Conservation (phyloP, 768 basidiomycete genomes). For the Xerocomus spinulosus region DNA sequence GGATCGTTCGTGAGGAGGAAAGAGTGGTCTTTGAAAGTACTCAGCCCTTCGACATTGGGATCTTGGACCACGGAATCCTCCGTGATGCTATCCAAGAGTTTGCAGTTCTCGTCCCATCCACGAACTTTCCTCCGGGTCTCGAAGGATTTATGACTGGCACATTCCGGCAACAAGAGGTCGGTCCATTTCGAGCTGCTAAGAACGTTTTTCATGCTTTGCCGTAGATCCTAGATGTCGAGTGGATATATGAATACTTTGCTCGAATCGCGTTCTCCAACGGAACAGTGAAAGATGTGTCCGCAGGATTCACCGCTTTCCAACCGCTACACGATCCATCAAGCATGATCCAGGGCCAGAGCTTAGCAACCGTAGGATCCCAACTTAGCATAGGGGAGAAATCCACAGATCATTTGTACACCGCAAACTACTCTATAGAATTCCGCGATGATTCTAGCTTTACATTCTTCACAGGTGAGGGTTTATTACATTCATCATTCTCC, state of each 20-base stretch:
- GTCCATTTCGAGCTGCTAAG: neutral
- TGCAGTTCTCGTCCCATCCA: slow-evolving; percentile 17
- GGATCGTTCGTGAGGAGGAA: slow-evolving; percentile 19
- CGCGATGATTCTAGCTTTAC: neutral
- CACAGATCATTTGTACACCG: neutral
- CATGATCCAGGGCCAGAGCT: neutral
- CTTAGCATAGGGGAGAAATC: neutral
- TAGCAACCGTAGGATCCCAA: neutral
- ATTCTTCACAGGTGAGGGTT: slow-evolving; percentile 1
- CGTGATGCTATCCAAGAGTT: slow-evolving; percentile 9
- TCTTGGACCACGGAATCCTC: neutral
- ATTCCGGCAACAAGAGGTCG: neutral
- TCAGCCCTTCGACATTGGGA: neutral
- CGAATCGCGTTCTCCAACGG: slow-evolving; percentile 13
- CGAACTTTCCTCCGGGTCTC: slow-evolving; percentile 17
- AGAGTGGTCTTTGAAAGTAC: slow-evolving; percentile 13
- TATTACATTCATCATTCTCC: neutral
- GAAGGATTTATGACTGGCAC: neutral
- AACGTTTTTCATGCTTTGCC: neutral
- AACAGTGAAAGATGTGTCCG: slow-evolving; percentile 10
- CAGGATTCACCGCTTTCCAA: slow-evolving; percentile 17
- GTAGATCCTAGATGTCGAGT: slow-evolving; percentile 4
- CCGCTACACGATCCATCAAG: slow-evolving; percentile 3
- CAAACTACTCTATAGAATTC: slow-evolving; percentile 7
- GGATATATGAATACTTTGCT: slow-evolving; percentile 18